Evolutionary conservation across 345 rosid genomes (phyloP), one percentile per base, ranked within the genome.

Genomic region (Noccaea caerulescens): DNA sequence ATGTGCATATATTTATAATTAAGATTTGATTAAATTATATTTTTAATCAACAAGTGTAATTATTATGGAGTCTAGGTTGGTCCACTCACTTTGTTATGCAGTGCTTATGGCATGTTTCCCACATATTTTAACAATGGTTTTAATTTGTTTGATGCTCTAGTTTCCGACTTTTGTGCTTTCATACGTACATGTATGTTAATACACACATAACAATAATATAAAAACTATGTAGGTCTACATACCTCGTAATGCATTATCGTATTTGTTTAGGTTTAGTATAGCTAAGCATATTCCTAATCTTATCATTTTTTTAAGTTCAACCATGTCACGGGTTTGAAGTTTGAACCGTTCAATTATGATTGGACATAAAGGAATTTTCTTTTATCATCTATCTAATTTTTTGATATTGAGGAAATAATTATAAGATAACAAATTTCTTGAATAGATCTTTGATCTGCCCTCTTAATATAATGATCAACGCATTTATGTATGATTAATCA

Each of bases 311-410:
- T 43, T 34, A 12, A 61, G 38, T 44, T 42, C 10, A 62, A 62
- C 65, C 16, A 69, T 76, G 74, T 76, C 79, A 76, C 79, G 71
- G 71, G 59, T 63, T 63, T 69, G 70, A 69, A 69, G 59, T 69
- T 69, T 69, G 70, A 69, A 69, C 65, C 58, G 39, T 63, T 76
- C 79, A 69, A 76, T 76, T 55, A 62, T 69, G 70, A 68, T 76
- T 69, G 79, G 74, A 75, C 74, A 54, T 75, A 62, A 75, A 68
- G 74, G 53, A 69, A 75, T 37, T 62, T 73, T 58, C 8, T 16
- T 38, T 63, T 63, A 63, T 45, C 45, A 63, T 55, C n/a, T 13
- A 8, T 38, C 38, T 34, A 23, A n/a, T 11, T 49, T 20, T 8
- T 10, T 38, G 8, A 71, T 27, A 61, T 60, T 16, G 45, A 30